phyloP scores from a whole-genome alignment of 306 rosid genomes.

The Dalbergia cochinchinensis region DNA sequence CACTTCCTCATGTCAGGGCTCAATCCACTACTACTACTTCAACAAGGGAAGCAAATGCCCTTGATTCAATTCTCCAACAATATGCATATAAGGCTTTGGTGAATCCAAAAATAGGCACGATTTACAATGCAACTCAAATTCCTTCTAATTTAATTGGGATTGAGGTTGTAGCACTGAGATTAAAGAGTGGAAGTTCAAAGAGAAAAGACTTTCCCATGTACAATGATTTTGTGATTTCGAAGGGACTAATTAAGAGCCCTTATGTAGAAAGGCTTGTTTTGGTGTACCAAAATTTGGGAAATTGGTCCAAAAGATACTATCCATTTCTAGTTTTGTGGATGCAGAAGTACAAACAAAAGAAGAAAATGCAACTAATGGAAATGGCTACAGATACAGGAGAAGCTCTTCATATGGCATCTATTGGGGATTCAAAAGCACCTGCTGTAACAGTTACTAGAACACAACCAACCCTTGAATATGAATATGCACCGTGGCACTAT shows the following conservation, averaged over 20 bases:
- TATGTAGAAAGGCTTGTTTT: constrained; percentile 86
- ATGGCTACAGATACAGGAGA: constrained; percentile 89
- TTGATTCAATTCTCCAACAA: constrained; percentile 65
- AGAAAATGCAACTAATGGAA: constrained; percentile 84
- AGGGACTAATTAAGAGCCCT: constrained; percentile 58
- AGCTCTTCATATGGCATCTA: constrained; percentile 79
- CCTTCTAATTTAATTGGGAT: constrained; percentile 67
- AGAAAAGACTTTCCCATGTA: constrained; percentile 64
- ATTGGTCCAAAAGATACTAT: constrained; percentile 65
- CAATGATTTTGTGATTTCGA: constrained; percentile 73
- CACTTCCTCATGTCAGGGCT: constrained; percentile 56
- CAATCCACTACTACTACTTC: constrained; percentile 48
- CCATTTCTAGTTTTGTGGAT: constrained; percentile 66
- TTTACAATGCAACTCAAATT: constrained; percentile 48
- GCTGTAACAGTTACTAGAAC: constrained; percentile 85
- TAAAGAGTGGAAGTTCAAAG: constrained; percentile 86
- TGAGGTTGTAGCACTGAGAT: constrained; percentile 63
- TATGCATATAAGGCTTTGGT: constrained; percentile 61
- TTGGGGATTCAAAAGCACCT: constrained; percentile 89
- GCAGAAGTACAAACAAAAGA: constrained; percentile 63
- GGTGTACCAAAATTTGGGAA: constrained; percentile 87
- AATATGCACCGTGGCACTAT: constrained; percentile 76
- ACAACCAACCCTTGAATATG: constrained; percentile 89
- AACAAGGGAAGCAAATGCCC: constrained; percentile 40
- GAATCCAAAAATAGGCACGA: constrained; percentile 73